Base-by-base conservation (phyloP, 208 protist genomes). In the Naegleria lovaniensis region DNA sequence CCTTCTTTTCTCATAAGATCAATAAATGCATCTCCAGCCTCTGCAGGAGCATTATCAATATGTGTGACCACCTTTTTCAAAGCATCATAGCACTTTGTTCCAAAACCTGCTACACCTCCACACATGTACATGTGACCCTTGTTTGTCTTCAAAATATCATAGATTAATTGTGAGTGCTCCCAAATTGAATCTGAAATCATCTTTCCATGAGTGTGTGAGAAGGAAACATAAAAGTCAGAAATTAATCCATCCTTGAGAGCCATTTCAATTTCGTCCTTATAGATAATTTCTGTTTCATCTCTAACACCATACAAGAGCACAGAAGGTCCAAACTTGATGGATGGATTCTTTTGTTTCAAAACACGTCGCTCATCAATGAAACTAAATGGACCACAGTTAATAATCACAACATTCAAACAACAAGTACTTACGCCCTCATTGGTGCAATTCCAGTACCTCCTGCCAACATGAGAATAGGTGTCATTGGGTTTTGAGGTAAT, bases 401-500 rank as follows among this genome's bases (percentile, higher is more conserved):
- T 48, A 9, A 48, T 9, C 1, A 48, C 43, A 48, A 48, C 7
- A 48, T 48, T 1, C 7, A 9, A 48, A 48, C 43, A 48, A 48
- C 1, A 7, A 48, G 7, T 48, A 48, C 43, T 48, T 48, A 48
- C 43, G 43, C 67, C 36, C 29, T 79, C 6, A 79, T 36, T 79
- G 67, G 67, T 36, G 67, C 67, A 79, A 79, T 79, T 13, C 67
- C 67, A 36, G 67, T 79, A 36, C 67, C 67, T 36, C 97, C 96
- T 55, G 97, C 97, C 93, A 98, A 96, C 96, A 98, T 97, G 36
- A 99, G 91, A 59, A 98, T 91, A 15, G 97, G 95, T 4, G 94
- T 95, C 19, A 94, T 94, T 93, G 96, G 96, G 83, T 93, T 89
- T n/a, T 94, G 92, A 11, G 97, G 96, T 36, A 97, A 94, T 89